Conservation (phyloP, 108 stramenopile genomes). For the Pseudonitzschia pungens region DNA sequence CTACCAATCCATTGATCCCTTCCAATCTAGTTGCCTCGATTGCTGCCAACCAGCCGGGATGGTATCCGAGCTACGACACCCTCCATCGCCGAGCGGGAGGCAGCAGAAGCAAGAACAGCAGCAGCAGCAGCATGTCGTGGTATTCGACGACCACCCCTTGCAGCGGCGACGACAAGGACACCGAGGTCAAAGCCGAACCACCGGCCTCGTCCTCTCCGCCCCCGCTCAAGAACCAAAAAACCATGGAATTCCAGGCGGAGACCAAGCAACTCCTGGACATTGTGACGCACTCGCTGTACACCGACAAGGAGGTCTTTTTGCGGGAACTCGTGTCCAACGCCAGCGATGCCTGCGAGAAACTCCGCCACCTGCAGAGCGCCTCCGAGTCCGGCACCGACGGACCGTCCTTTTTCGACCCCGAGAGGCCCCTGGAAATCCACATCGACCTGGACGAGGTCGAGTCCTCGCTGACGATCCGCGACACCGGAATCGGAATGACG, state of each 20-base stretch:
- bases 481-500: slow-evolving; percentile 97
- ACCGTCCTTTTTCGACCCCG: slow-evolving; percentile 36
- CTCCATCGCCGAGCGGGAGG: neutral
- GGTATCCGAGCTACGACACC: neutral
- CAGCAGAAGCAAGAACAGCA: neutral
- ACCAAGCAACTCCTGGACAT: slow-evolving; percentile 86
- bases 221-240: slow-evolving; percentile 24
- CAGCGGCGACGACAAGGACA: neutral
- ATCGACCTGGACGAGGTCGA: slow-evolving; percentile 85
- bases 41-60: no score
- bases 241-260: slow-evolving; percentile 92
- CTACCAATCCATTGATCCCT: neutral
- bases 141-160: neutral
- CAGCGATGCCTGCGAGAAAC: slow-evolving; percentile 95
- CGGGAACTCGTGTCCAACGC: slow-evolving; percentile 97
- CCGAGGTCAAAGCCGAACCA: neutral
- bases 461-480: slow-evolving; percentile 89
- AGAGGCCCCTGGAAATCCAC: slow-evolving; percentile 75
- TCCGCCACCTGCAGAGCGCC: slow-evolving; percentile 84
- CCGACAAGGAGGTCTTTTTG: slow-evolving; percentile 98
- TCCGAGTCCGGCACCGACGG: slow-evolving; percentile 13
- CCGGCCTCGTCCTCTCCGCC: neutral
- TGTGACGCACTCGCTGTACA: slow-evolving; percentile 98
- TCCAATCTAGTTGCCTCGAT: no score
- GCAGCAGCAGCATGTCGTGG: neutral